Percentiles rank a stretch among this genome's conserved stretches.
Conservation (phyloP, 139 green algal genomes). For the Coelastrella sp. region DNA sequence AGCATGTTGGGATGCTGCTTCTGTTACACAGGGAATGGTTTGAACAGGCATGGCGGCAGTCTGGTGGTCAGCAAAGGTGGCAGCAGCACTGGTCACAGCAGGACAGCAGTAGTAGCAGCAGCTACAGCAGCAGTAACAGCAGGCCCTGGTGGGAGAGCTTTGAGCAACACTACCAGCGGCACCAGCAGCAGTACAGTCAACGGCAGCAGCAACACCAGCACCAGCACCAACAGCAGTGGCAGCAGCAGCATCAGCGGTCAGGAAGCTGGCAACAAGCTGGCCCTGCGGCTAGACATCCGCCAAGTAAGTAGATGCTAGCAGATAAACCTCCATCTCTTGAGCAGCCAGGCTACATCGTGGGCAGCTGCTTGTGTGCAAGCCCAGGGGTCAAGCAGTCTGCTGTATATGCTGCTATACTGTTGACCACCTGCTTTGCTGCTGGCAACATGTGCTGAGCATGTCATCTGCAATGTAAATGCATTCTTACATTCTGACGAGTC, state of each 20-base stretch:
- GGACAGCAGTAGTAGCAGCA: conserved; percentile 13
- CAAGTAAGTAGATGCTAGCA: conserved; percentile 1
- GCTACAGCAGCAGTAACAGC: conserved; percentile 11
- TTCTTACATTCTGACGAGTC: neutral
- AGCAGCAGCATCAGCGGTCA: conserved; percentile 4
- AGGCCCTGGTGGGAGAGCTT: conserved; percentile 44
- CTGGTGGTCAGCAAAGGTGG: neutral
- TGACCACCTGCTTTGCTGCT: no score
- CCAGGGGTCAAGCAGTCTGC: neutral
- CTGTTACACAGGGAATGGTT: conserved; percentile 43
- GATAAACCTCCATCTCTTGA: no score
- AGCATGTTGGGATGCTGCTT: neutral
- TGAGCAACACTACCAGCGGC: conserved; percentile 11
- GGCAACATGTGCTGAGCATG: no score
- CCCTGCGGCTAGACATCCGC: neutral
- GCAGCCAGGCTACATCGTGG: no score
- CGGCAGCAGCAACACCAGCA: neutral
- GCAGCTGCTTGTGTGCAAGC: no score
- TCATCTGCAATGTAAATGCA: no score
- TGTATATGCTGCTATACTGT: neutral
- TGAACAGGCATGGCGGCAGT: conserved; percentile 35
- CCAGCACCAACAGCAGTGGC: neutral
- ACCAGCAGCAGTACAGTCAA: neutral
- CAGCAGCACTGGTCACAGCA: conserved; percentile 11
- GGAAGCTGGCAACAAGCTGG: neutral